phyloP scores from a whole-genome alignment of 1,139 yeast species.

The Lodderomyces jiufengensis region DNA sequence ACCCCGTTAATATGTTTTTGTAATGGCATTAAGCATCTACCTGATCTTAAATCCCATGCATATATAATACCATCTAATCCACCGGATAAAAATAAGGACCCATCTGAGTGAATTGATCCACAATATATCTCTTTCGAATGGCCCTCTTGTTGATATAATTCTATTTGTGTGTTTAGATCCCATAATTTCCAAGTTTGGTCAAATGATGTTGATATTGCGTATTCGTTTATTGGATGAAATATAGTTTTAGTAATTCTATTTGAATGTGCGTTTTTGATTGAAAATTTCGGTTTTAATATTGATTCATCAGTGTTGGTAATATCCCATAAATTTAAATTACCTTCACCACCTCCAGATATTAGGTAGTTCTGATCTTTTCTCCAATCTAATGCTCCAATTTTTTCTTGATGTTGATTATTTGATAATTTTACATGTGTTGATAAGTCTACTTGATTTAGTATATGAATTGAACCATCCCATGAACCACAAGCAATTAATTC shows the following conservation, averaged over 20 bases:
- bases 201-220: slow-evolving; percentile 68
- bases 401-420: slow-evolving; percentile 46
- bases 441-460: slow-evolving; percentile 37
- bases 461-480: slow-evolving; percentile 70
- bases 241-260: slow-evolving; percentile 60
- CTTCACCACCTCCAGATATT: slow-evolving; percentile 68
- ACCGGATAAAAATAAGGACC: slow-evolving; percentile 70
- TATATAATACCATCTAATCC: slow-evolving; percentile 75
- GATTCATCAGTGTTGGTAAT: slow-evolving; percentile 11
- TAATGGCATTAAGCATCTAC: slow-evolving; percentile 57
- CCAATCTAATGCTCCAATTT: slow-evolving; percentile 74
- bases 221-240: slow-evolving; percentile 61
- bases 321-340: slow-evolving; percentile 49
- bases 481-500: slow-evolving; percentile 61
- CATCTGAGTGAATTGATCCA: slow-evolving; percentile 70
- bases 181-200: slow-evolving; percentile 90
- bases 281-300: slow-evolving; percentile 14
- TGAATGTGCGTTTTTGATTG: slow-evolving; percentile 39
- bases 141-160: slow-evolving; percentile 66
- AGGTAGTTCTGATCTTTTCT: slow-evolving; percentile 18
- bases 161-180: slow-evolving; percentile 52
- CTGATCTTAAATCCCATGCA: slow-evolving; percentile 86
- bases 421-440: slow-evolving; percentile 11
- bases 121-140: slow-evolving; percentile 73
- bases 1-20: slow-evolving; percentile 72